Evolutionary conservation across 352 stramenopile genomes (phyloP), one percentile per base, ranked within the genome.

Genomic region (Ophiocytium majus): DNA sequence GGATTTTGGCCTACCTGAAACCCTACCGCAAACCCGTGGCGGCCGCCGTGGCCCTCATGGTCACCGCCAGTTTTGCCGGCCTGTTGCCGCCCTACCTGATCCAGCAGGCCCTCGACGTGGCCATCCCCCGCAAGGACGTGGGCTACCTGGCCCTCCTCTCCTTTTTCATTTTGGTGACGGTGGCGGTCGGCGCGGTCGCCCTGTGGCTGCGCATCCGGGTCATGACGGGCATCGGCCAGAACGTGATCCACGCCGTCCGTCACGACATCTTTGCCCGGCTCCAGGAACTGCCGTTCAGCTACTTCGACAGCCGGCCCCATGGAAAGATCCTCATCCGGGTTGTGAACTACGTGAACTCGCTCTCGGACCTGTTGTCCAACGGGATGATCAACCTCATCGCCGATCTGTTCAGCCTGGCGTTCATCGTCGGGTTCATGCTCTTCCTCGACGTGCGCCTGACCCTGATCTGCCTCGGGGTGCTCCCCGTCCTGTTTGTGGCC

Each of bases 401-500:
- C 28, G 57, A 71, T 71, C 23, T 71, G 23, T 23, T 71, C 28
- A 71, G 23, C 19, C 28, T 71, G 57, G 28, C 28, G 19, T 23
- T 71, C 28, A 23, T 71, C 28, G 28, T 71, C 28, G 57, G 23
- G 19, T 23, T 28, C 57, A 71, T 71, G 57, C 28, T 71, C 28
- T 71, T 23, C 19, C 23, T 23, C 57, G 28, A 71, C 28, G 23
- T 23, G 57, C 23, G 23, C 57, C 28, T 71, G 28, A 28, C 57
- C 23, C 57, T 71, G 19, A 23, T 71, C 23, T 23, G 19, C 19
- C 57, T 71, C 19, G 28, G 57, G 19, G 28, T 28, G 23, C 23
- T 71, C 23, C 57, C 57, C 57, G 28, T 71, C 19, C 28, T 71
- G 57, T 71, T 71, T 71, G 57, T 71, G 57, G 57, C 57, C 23